Conservation (phyloP, 1,284 basidiomycete species). For the Ganoderma multipileum region DNA sequence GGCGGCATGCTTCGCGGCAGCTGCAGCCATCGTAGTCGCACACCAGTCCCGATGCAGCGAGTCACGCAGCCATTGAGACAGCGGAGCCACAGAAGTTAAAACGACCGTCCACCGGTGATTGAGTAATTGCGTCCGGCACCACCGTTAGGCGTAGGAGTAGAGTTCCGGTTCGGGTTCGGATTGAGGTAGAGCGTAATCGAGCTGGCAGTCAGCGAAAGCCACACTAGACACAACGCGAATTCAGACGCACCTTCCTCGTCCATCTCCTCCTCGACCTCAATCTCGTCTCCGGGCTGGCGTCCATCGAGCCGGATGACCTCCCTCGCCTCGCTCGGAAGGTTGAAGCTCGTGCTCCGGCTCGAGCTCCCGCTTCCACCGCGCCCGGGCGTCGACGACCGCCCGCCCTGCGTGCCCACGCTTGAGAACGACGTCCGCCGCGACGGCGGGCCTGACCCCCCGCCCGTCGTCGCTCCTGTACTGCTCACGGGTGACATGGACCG, state of each 20-base stretch:
- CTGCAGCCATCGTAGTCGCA: constrained; percentile 69
- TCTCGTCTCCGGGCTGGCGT: constrained; percentile 57
- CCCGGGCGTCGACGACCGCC: constrained; percentile 51
- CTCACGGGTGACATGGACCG: constrained; percentile 39
- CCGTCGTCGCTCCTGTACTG: constrained; percentile 45
- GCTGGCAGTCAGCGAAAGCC: background rate
- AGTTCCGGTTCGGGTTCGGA: background rate
- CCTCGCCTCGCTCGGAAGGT: constrained; percentile 72
- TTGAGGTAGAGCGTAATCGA: background rate
- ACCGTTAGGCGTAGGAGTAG: background rate
- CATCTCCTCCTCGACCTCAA: constrained; percentile 82
- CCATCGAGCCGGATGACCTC: constrained; percentile 54
- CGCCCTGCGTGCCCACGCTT: constrained; percentile 42
- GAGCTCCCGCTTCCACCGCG: constrained; percentile 62
- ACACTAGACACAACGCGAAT: background rate
- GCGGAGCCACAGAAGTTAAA: background rate
- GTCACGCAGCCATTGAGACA: background rate
- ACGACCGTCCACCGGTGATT: background rate
- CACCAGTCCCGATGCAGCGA: constrained; percentile 5
- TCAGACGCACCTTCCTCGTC: constrained; percentile 78
- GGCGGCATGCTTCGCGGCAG: constrained; percentile 81
- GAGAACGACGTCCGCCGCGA: constrained; percentile 86
- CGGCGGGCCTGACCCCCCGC: constrained; percentile 65
- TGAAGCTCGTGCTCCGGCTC: constrained; percentile 86
- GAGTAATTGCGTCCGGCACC: background rate